phyloP scores from a whole-genome alignment of 148 eudicot species.

The Gaultheria prostrata region DNA sequence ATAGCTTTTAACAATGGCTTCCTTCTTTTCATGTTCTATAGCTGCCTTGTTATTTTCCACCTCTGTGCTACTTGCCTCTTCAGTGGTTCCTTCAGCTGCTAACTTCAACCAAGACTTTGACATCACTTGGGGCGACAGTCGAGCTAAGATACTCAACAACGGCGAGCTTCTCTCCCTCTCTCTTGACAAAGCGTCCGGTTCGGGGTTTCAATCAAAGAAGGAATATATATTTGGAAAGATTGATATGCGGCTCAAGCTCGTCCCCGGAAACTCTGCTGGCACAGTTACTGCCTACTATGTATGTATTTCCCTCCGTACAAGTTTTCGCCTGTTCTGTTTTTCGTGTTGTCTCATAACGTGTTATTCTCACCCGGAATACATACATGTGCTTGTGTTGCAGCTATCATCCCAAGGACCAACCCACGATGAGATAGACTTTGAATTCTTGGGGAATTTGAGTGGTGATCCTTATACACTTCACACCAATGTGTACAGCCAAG shows the following conservation, averaged over 20 bases:
- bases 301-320: background rate
- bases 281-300: background rate
- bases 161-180: background rate
- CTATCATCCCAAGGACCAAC: background rate
- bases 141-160: background rate
- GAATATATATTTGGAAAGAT: background rate
- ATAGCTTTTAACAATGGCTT: background rate
- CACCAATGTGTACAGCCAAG: constrained; percentile 7
- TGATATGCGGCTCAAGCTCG: background rate
- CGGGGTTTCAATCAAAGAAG: background rate
- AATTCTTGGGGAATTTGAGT: constrained; percentile 3
- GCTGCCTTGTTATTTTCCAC: background rate
- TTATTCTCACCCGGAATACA: background rate
- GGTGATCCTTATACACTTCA: constrained; percentile 6
- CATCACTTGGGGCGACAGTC: background rate
- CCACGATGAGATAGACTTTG: constrained; percentile 2
- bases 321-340: background rate
- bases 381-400: background rate
- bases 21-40: background rate
- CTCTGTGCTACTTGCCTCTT: background rate
- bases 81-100: background rate
- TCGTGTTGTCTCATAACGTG: background rate
- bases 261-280: constrained; percentile 1
- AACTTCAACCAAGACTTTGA: constrained; percentile 3
- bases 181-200: background rate